phyloP scores from a whole-genome alignment of 345 rosid species.

The Jatropha curcas region DNA sequence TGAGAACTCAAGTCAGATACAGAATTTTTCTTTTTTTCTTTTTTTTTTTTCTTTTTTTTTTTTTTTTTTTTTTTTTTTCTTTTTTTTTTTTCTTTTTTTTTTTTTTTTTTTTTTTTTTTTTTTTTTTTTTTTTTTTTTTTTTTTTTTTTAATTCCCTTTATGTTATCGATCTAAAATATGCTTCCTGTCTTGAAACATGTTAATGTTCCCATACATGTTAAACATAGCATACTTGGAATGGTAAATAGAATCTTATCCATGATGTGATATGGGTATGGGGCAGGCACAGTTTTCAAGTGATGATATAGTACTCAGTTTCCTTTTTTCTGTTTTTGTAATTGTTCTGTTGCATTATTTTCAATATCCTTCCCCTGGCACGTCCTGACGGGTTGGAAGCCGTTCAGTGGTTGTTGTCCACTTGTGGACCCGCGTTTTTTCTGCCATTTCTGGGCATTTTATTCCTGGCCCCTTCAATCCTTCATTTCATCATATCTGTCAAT shows the following conservation, averaged over 20 bases:
- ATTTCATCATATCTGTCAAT: not conserved
- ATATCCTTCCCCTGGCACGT: slow-evolving; percentile 17
- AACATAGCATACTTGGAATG: slow-evolving; percentile 23
- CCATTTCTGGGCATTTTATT: not conserved
- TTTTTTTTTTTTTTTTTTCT: too few species aligned
- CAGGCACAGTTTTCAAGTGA: slow-evolving; percentile 35
- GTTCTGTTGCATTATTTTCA: slow-evolving; percentile 18
- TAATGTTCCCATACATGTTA: slow-evolving; percentile 12
- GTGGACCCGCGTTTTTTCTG: slow-evolving; percentile 15
- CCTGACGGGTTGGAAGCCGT: slow-evolving; percentile 24
- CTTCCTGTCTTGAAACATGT: slow-evolving; percentile 4
- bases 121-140: too few species aligned
- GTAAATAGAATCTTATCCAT: slow-evolving; percentile 36
- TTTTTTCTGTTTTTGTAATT: slow-evolving; percentile 12
- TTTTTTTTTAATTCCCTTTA: not conserved
- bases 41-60: too few species aligned
- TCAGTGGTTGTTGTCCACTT: slow-evolving; percentile 9
- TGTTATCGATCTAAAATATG: slow-evolving; percentile 34
- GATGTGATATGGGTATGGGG: slow-evolving; percentile 18
- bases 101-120: too few species aligned
- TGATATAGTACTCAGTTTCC: slow-evolving; percentile 19
- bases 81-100: too few species aligned
- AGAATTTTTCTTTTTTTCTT: too few species aligned
- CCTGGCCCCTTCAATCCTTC: not conserved
- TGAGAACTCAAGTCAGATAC: too few species aligned